Evolutionary conservation across 1,139 yeast genomes (phyloP), one percentile per base, ranked within the genome.

Genomic region (Debaryomycetaceae sp.): DNA sequence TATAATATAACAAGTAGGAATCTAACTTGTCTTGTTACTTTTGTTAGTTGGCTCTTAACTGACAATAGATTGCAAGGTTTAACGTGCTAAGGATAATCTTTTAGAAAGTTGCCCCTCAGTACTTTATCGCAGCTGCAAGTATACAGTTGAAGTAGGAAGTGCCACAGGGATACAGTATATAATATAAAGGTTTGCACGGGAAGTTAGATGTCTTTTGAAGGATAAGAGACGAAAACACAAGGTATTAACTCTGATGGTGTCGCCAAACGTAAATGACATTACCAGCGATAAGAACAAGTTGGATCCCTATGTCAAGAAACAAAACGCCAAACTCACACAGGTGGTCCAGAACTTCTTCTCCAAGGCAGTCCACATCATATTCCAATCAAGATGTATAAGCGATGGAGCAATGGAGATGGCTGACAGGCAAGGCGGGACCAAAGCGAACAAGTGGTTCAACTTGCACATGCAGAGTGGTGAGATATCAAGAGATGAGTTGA

Each of bases 331-430:
- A 53, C 60, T 72, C 41, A 59, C 65, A 11, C 78, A 68, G 54
- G 78, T 79, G 50, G 67, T 78, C 11, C 80, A 82, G 67, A 85
- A 85, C 68, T 86, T 85, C 73, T 87, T 85, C 59, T 61, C 78
- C 46, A 87, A 86, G 58, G 74, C 87, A 4, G 86, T 85, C n/a
- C 85, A 83, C 52, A 69, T 85, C 22, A 73, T 63, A 3, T 41
- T 57, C 14, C 56, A 56, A 13, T 48, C 63, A 8, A 45, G 68
- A 42, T 47, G 55, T 11, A 42, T 47, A 17, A 43, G 47, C 6
- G 60, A 53, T n/a, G 34, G 47, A 8, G 37, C 40, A 35, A 13
- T 37, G 34, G 43, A 30, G 35, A 43, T 31, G 37, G 40, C 6
- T 40, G 36, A 33, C 42, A 17, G 39, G 47, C 43, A 30, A 37